A percentile compares a stretch with the other conserved stretches of the same genome.
phyloP scores from a whole-genome alignment of 441 rosid genomes.

The Cnidoscolus chayamansa region DNA sequence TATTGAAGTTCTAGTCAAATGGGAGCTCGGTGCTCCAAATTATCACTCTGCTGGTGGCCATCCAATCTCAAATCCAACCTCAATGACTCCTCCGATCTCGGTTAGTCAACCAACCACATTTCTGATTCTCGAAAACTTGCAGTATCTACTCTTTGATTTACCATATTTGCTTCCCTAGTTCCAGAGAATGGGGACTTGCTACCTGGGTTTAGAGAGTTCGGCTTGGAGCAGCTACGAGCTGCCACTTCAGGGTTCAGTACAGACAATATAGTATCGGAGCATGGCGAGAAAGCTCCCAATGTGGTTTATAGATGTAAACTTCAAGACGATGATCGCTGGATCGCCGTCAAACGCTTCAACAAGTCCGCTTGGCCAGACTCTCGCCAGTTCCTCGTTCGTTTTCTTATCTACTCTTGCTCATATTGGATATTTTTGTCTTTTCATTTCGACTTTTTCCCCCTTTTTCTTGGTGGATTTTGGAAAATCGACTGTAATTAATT shows the following conservation, averaged over 20 bases:
- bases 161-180: not conserved
- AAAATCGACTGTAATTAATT: slow-evolving; percentile 9
- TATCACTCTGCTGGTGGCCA: slow-evolving; percentile 87
- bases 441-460: too few relatives aligned
- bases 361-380: slow-evolving; percentile 94
- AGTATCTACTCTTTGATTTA: too few relatives aligned
- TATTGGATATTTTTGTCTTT: not conserved
- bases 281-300: slow-evolving; percentile 95
- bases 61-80: slow-evolving; percentile 60
- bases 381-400: slow-evolving; percentile 82
- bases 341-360: slow-evolving; percentile 83
- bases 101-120: slow-evolving; percentile 27
- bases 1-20: slow-evolving; percentile 32
- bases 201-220: slow-evolving; percentile 71
- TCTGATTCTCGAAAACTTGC: slow-evolving; percentile 28
- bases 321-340: slow-evolving; percentile 53
- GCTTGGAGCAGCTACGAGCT: slow-evolving; percentile 68
- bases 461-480: not conserved
- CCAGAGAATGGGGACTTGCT: slow-evolving; percentile 63
- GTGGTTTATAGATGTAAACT: slow-evolving; percentile 78
- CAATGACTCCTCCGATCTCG: slow-evolving; percentile 67
- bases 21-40: slow-evolving; percentile 93
- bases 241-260: slow-evolving; percentile 72
- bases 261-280: slow-evolving; percentile 86
- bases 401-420: slow-evolving; percentile 10